Conservation (phyloP, 805 yeast genomes). For the Pichia exigua region DNA sequence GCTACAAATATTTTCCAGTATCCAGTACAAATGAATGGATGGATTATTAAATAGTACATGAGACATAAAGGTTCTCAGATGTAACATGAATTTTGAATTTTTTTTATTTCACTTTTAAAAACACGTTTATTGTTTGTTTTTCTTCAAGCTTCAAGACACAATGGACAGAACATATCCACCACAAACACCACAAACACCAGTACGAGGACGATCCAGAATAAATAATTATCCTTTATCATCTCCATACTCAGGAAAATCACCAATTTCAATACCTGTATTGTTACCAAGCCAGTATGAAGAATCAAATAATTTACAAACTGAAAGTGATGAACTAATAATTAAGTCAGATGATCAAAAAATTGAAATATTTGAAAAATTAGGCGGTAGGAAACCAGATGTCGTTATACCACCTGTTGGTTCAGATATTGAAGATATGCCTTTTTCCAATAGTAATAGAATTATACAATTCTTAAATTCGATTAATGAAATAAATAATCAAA, state of each 20-base stretch:
- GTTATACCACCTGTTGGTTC: slow-evolving; percentile 8
- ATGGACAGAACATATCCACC: neutral
- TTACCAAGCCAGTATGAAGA: slow-evolving; percentile 1
- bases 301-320: neutral
- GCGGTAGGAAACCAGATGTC: neutral
- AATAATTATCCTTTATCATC: slow-evolving; percentile 8
- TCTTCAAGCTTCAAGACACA: neutral
- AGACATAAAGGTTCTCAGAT: too few relatives aligned
- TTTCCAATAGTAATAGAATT: slow-evolving; percentile 16
- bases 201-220: neutral
- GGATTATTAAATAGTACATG: too few relatives aligned
- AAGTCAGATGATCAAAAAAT: neutral
- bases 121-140: neutral
- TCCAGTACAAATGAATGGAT: too few relatives aligned
- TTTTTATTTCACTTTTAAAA: neutral
- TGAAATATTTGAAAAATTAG: slow-evolving; percentile 4
- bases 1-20: too few relatives aligned
- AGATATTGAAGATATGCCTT: slow-evolving; percentile 15
- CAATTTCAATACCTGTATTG: slow-evolving; percentile 8
- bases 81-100: neutral
- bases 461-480: slow-evolving; percentile 15
- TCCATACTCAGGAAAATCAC: slow-evolving; percentile 12
- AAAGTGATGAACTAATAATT: neutral
- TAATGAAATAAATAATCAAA: slow-evolving; percentile 41
- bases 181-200: slow-evolving; percentile 1